Evolutionary conservation across 495 filamentous ascomycete genomes (phyloP).

Genomic region (Aspergillus homomorphus): DNA sequence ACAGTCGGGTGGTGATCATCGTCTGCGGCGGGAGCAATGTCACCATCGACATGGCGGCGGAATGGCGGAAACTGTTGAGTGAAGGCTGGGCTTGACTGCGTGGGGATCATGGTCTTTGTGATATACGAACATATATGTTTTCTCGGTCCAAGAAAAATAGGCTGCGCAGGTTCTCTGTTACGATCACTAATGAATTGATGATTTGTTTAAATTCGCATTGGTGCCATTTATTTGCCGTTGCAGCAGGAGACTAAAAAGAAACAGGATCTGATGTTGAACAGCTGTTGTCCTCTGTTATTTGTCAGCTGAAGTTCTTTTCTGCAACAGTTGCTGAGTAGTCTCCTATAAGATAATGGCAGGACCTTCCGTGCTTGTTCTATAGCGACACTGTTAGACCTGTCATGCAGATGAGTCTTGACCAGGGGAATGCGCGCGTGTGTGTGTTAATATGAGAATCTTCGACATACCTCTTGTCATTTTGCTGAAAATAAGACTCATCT

Average conservation of each 20-base stretch:
- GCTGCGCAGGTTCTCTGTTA: not conserved
- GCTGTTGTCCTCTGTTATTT: not conserved
- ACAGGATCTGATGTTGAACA: not conserved
- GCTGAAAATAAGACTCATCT: too few relatives aligned
- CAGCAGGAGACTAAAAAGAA: not conserved
- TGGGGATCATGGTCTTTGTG: not conserved
- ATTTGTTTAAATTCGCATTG: not conserved
- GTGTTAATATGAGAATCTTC: too few relatives aligned
- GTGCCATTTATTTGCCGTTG: not conserved
- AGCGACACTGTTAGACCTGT: not conserved
- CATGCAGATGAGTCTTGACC: too few relatives aligned
- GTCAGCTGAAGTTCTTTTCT: not conserved
- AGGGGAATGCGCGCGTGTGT: too few relatives aligned
- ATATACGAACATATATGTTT: not conserved
- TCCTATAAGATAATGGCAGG: not conserved
- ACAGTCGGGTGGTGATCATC: conserved; percentile 75
- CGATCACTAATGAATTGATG: not conserved
- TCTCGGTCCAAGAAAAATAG: not conserved
- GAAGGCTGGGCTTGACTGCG: conserved; percentile 33
- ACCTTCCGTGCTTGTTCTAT: not conserved
- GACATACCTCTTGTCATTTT: too few relatives aligned
- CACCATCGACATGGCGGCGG: conserved; percentile 60
- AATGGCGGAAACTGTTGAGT: conserved; percentile 53
- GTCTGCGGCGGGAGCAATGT: conserved; percentile 84
- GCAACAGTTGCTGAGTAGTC: not conserved